phyloP scores from a whole-genome alignment of 1,284 basidiomycete genomes.

The Rhizopogon parksii region DNA sequence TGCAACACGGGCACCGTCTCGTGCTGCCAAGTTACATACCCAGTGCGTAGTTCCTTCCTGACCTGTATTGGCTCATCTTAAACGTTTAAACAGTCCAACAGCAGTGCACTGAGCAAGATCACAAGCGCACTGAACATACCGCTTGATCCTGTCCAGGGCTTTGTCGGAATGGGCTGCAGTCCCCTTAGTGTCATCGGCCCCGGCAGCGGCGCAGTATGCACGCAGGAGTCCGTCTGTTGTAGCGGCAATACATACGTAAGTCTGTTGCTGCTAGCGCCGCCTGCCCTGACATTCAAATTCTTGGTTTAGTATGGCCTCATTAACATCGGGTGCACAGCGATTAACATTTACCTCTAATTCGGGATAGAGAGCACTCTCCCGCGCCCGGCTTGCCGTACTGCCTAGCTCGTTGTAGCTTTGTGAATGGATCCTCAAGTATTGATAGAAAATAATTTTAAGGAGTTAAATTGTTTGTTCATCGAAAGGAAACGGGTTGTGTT shows the following conservation, averaged over 20 bases:
- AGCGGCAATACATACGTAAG: constrained; percentile 5
- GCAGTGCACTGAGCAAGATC: background rate
- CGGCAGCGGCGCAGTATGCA: constrained; percentile 9
- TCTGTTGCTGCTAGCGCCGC: background rate
- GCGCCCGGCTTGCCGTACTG: background rate
- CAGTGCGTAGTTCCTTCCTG: constrained; percentile 4
- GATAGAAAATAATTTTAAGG: too few species aligned
- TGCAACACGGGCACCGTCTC: constrained; percentile 12
- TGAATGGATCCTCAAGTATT: too few species aligned
- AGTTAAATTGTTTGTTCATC: background rate
- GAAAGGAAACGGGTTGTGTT: background rate
- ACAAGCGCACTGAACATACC: background rate
- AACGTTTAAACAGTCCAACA: constrained; percentile 8
- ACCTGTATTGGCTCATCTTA: background rate
- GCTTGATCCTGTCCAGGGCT: constrained; percentile 1
- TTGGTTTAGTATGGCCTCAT: constrained; percentile 2
- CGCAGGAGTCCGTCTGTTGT: constrained; percentile 15
- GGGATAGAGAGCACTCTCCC: background rate
- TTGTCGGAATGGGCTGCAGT: constrained; percentile 9
- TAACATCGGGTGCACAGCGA: constrained; percentile 4
- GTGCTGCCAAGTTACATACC: constrained; percentile 10
- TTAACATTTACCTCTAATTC: constrained; percentile 3
- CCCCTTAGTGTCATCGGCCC: constrained; percentile 2
- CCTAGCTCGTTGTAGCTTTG: background rate
- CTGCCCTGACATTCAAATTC: background rate